Percentiles rank a stretch among this genome's conserved stretches.
Evolutionary conservation across 2,329 filamentous ascomycete genomes (phyloP).

Genomic region (Endoconidiophora laricicola): DNA sequence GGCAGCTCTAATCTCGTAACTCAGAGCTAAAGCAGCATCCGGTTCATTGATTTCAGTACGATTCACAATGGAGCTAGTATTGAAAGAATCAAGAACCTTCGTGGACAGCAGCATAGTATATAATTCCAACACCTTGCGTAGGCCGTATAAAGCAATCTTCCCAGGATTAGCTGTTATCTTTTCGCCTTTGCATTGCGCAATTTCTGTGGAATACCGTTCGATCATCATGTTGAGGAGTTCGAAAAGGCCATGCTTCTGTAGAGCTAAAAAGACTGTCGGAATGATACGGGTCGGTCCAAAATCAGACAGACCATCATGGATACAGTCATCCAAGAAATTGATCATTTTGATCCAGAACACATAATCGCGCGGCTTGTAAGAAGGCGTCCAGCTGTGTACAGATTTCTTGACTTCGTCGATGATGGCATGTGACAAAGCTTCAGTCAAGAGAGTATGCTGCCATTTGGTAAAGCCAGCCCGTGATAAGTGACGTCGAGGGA

Average conservation of each 20-base stretch:
- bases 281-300: constrained; percentile 38
- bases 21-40: constrained; percentile 49
- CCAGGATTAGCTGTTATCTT: constrained; percentile 28
- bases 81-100: constrained; percentile 7
- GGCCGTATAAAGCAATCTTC: constrained; percentile 37
- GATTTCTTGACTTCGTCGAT: constrained; percentile 46
- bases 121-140: constrained; percentile 73
- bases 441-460: constrained; percentile 38
- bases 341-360: constrained; percentile 72
- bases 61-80: constrained; percentile 4
- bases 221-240: constrained; percentile 57
- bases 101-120: constrained; percentile 28
- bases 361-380: constrained; percentile 40
- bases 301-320: constrained; percentile 45
- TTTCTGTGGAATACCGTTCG: constrained; percentile 45
- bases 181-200: constrained; percentile 18
- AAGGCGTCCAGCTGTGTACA: constrained; percentile 19
- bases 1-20: constrained; percentile 70
- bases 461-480: constrained; percentile 43
- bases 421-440: constrained; percentile 54
- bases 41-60: constrained; percentile 6
- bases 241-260: constrained; percentile 68
- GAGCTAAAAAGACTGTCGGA: constrained; percentile 68
- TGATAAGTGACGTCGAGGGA: constrained; percentile 45
- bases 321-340: constrained; percentile 58